Conservation (phyloP, 106 monocot species). For the Dendrobium huoshanense region DNA sequence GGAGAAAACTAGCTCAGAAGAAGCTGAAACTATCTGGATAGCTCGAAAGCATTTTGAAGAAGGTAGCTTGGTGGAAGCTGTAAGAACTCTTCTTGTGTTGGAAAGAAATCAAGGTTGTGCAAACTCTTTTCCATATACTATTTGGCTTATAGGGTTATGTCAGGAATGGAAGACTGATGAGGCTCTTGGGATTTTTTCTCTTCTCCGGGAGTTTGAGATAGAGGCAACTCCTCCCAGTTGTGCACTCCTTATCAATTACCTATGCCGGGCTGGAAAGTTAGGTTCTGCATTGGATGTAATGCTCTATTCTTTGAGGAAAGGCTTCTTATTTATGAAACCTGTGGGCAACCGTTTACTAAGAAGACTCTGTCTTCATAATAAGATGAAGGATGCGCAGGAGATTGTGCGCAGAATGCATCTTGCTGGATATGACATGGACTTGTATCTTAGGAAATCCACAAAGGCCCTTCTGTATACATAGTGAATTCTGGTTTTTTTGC, state of each 20-base stretch:
- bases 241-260: conserved; percentile 38
- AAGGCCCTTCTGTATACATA: conserved; percentile 23
- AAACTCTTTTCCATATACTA: conserved; percentile 48
- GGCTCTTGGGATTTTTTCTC: conserved; percentile 45
- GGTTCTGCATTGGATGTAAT: conserved; percentile 49
- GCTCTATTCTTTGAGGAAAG: conserved; percentile 53
- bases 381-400: conserved; percentile 34
- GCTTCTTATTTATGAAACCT: conserved; percentile 35
- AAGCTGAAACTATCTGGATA: conserved; percentile 21
- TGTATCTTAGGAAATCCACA: conserved; percentile 39
- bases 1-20: conserved; percentile 18
- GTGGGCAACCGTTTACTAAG: conserved; percentile 58
- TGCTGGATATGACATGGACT: conserved; percentile 64
- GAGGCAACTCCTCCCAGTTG: conserved; percentile 48
- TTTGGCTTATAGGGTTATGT: conserved; percentile 79
- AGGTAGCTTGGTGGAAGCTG: conserved; percentile 38
- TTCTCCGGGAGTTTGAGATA: conserved; percentile 39
- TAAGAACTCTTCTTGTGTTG: conserved; percentile 46
- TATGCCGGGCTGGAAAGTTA: conserved; percentile 45
- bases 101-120: conserved; percentile 18
- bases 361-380: conserved; percentile 40
- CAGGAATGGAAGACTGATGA: conserved; percentile 37
- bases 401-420: conserved; percentile 49
- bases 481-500: not conserved
- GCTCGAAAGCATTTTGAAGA: conserved; percentile 37